A percentile compares a stretch with the other conserved stretches of the same genome.
Evolutionary conservation across 257 asterid species (phyloP).

Genomic region (Nicotiana knightiana): DNA sequence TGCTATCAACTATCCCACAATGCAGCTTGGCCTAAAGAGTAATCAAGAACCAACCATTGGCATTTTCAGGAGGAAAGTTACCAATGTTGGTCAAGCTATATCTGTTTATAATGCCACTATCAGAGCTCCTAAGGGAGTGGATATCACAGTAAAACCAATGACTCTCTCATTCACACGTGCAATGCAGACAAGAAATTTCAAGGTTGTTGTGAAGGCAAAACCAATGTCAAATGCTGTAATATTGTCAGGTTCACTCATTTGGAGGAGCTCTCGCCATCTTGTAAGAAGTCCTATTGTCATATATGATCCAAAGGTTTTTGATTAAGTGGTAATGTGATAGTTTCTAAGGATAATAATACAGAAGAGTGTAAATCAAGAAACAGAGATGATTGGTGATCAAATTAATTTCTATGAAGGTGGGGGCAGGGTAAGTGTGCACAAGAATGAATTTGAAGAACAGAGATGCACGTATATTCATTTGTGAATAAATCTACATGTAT

Average conservation of each 20-base stretch:
- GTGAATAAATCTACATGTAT: neutral
- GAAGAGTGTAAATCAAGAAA: neutral
- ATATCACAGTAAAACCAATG: slow-evolving; percentile 53
- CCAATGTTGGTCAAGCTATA: slow-evolving; percentile 55
- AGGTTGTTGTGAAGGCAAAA: slow-evolving; percentile 70
- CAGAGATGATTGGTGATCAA: neutral
- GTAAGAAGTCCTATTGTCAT: slow-evolving; percentile 75
- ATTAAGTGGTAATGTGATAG: slow-evolving; percentile 8
- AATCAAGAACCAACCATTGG: slow-evolving; percentile 47
- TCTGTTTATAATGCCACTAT: slow-evolving; percentile 63
- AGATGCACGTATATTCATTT: neutral
- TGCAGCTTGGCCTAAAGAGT: slow-evolving; percentile 60
- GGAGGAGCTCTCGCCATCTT: slow-evolving; percentile 44
- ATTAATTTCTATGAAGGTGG: neutral
- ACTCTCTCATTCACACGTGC: slow-evolving; percentile 43
- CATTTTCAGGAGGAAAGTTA: slow-evolving; percentile 57
- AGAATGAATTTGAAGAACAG: neutral
- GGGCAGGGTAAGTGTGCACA: neutral
- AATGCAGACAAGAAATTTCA: slow-evolving; percentile 50
- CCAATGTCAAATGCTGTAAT: slow-evolving; percentile 26
- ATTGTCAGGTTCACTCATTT: slow-evolving; percentile 60
- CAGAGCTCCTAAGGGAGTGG: slow-evolving; percentile 61
- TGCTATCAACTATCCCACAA: slow-evolving; percentile 82
- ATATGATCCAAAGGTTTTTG: slow-evolving; percentile 33
- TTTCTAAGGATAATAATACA: neutral